A percentile compares a stretch with the other conserved stretches of the same genome.
phyloP scores from a whole-genome alignment of 2,329 filamentous ascomycete species.

The Rhexocercosporidium sp. region DNA sequence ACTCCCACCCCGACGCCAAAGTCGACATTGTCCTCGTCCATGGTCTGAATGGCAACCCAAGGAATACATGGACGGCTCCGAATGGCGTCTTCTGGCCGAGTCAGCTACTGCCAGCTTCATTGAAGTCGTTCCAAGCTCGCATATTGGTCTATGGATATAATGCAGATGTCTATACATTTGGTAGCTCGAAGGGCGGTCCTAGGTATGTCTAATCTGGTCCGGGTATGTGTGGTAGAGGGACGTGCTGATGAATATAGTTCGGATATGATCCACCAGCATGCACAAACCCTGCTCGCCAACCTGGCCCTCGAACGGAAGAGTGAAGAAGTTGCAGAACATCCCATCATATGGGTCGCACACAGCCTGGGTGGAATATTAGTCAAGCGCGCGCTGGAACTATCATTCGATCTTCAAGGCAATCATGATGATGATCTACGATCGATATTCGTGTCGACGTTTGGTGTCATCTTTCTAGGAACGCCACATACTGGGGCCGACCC shows the following conservation, averaged over 20 bases:
- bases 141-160: slow-evolving; percentile 78
- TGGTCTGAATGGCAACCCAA: slow-evolving; percentile 69
- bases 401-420: slow-evolving; percentile 62
- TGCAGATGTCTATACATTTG: slow-evolving; percentile 61
- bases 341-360: slow-evolving; percentile 79
- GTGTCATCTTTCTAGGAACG: slow-evolving; percentile 77
- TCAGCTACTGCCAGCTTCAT: slow-evolving; percentile 66
- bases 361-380: slow-evolving; percentile 75
- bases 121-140: slow-evolving; percentile 63
- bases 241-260: slow-evolving; percentile 53
- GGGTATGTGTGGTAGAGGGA: neutral
- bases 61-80: slow-evolving; percentile 64
- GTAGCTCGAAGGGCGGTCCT: slow-evolving; percentile 50
- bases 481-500: slow-evolving; percentile 74
- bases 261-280: slow-evolving; percentile 72
- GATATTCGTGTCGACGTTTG: slow-evolving; percentile 76
- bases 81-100: slow-evolving; percentile 70
- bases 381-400: slow-evolving; percentile 72
- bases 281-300: slow-evolving; percentile 68
- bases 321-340: slow-evolving; percentile 60
- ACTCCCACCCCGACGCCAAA: slow-evolving; percentile 61
- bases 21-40: slow-evolving; percentile 74
- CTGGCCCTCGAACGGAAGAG: slow-evolving; percentile 67
- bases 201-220: slow-evolving; percentile 24
- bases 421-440: slow-evolving; percentile 69